Evolutionary conservation across 2,329 filamentous ascomycete species (phyloP).

Genomic region (Colletotrichum tabaci): DNA sequence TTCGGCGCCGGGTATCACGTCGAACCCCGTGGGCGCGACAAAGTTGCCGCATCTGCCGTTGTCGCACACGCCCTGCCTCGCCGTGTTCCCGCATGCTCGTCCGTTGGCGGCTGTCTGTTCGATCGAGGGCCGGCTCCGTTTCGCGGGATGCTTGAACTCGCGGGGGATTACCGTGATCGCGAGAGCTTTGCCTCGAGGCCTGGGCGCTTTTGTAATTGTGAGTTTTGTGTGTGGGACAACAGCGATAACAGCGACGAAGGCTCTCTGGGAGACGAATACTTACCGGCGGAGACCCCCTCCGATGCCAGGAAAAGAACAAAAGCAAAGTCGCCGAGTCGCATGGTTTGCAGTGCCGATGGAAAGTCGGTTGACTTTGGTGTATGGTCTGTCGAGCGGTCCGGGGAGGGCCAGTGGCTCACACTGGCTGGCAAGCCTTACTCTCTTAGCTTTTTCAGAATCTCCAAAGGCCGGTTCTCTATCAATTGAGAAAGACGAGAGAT

Average conservation of each 20-base stretch:
- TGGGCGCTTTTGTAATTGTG: not conserved
- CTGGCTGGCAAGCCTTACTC: not conserved
- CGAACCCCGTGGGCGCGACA: slow-evolving; percentile 28
- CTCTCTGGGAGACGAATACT: not conserved
- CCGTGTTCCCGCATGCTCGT: not conserved
- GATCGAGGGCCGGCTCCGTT: not conserved
- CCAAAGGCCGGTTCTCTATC: rapidly evolving
- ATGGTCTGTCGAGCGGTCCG: too few species aligned
- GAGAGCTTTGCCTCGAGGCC: slow-evolving; percentile 24
- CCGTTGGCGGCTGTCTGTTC: slow-evolving; percentile 26
- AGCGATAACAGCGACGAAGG: not conserved
- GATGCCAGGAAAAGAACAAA: not conserved
- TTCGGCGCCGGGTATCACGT: slow-evolving; percentile 17
- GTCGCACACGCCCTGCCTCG: slow-evolving; percentile 26
- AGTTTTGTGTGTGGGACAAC: not conserved
- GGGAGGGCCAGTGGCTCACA: not conserved
- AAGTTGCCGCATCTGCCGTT: slow-evolving; percentile 37
- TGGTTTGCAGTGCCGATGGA: not conserved
- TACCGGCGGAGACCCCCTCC: not conserved
- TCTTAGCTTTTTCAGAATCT: not conserved
- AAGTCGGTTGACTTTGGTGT: too few species aligned
- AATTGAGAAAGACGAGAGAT: not conserved
- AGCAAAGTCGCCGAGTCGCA: not conserved
- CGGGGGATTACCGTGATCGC: slow-evolving; percentile 11
- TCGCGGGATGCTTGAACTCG: not conserved